Conservation (phyloP, 768 basidiomycete genomes). For the Cyclocybe aegerita region DNA sequence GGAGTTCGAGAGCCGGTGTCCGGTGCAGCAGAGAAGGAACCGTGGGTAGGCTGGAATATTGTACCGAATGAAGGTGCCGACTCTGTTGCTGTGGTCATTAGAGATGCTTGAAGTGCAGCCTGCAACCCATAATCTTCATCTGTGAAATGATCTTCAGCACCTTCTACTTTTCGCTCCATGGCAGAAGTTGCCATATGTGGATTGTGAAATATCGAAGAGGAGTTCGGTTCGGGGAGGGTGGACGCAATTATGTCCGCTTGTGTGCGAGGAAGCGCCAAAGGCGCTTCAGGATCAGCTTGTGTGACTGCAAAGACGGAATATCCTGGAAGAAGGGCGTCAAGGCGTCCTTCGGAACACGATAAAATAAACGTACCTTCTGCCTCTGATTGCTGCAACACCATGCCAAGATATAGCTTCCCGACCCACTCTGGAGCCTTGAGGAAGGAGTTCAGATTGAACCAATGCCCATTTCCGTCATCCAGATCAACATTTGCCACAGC, state of each 20-base stretch:
- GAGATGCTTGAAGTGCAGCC: conserved; percentile 81
- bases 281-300: conserved; percentile 54
- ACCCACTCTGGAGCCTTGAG: conserved; percentile 77
- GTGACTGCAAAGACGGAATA: conserved; percentile 81
- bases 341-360: not conserved
- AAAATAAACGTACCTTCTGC: conserved; percentile 56
- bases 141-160: conserved; percentile 44
- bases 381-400: conserved; percentile 88
- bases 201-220: conserved; percentile 17
- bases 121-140: conserved; percentile 90
- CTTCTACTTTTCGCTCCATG: not conserved
- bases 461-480: conserved; percentile 60
- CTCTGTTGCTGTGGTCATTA: conserved; percentile 33
- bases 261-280: conserved; percentile 57
- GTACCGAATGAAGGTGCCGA: conserved; percentile 9
- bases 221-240: conserved; percentile 56
- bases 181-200: not conserved
- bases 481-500: conserved; percentile 37
- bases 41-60: conserved; percentile 5
- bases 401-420: conserved; percentile 75
- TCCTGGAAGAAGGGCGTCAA: conserved; percentile 40
- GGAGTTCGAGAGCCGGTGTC: conserved; percentile 16
- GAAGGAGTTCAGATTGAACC: conserved; percentile 90
- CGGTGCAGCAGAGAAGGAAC: conserved; percentile 2
- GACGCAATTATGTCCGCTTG: conserved; percentile 74